Evolutionary conservation across 2,329 filamentous ascomycete genomes (phyloP).

Genomic region (Xylariales sp.): DNA sequence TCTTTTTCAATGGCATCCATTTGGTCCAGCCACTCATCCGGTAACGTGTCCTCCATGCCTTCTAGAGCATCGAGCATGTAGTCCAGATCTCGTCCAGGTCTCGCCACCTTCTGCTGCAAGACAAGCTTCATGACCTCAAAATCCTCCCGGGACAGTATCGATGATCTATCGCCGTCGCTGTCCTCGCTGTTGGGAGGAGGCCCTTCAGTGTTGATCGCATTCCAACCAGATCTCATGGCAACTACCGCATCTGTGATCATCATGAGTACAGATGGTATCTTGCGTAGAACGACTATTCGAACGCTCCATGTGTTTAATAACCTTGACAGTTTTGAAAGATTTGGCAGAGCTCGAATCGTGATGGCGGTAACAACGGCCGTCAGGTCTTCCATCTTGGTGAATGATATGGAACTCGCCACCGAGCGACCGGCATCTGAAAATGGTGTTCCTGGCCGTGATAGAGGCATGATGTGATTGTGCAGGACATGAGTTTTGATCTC

Average conservation of each 20-base stretch:
- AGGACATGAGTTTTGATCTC: slow-evolving; percentile 87
- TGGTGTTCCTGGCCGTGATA: slow-evolving; percentile 47
- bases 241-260: slow-evolving; percentile 63
- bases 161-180: slow-evolving; percentile 14
- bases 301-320: slow-evolving; percentile 76
- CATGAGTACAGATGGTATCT: slow-evolving; percentile 63
- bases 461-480: slow-evolving; percentile 67
- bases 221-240: slow-evolving; percentile 64
- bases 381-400: slow-evolving; percentile 78
- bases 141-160: slow-evolving; percentile 37
- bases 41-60: slow-evolving; percentile 76
- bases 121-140: slow-evolving; percentile 56
- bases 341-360: slow-evolving; percentile 81
- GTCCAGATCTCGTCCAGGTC: slow-evolving; percentile 71
- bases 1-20: slow-evolving; percentile 75
- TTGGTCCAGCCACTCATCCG: slow-evolving; percentile 80
- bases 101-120: slow-evolving; percentile 64
- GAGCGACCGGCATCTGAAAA: slow-evolving; percentile 40
- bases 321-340: slow-evolving; percentile 66
- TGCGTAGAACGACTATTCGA: slow-evolving; percentile 68
- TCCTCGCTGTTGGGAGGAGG: slow-evolving; percentile 11
- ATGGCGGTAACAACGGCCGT: slow-evolving; percentile 88
- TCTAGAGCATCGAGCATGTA: slow-evolving; percentile 83
- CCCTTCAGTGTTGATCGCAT: slow-evolving; percentile 42
- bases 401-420: slow-evolving; percentile 40